Evolutionary conservation across 2,329 filamentous ascomycete species (phyloP).

Genomic region (Tolypocladium tropicale): DNA sequence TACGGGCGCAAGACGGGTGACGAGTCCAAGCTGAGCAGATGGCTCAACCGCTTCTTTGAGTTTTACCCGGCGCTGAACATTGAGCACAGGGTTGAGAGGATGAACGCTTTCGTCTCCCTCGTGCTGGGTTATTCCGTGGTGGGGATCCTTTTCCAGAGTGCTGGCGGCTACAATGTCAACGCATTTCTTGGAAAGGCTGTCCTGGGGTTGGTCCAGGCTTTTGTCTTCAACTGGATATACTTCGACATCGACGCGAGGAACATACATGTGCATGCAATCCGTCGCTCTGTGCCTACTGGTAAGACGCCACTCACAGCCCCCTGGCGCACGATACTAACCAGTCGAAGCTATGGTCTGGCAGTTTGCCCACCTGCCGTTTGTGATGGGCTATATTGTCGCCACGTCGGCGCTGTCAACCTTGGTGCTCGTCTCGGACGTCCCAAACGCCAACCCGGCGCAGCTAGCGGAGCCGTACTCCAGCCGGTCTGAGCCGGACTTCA

Average conservation of each 20-base stretch:
- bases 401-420: conserved; percentile 47
- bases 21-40: conserved; percentile 9
- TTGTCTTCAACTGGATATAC: conserved; percentile 52
- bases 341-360: conserved; percentile 39
- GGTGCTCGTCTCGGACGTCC: conserved; percentile 46
- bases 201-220: conserved; percentile 46
- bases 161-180: conserved; percentile 31
- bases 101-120: conserved; percentile 52
- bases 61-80: conserved; percentile 55
- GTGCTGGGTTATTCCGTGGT: conserved; percentile 57
- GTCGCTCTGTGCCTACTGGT: conserved; percentile 35
- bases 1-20: conserved; percentile 12
- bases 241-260: conserved; percentile 51
- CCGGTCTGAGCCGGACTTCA: conserved; percentile 39
- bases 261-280: conserved; percentile 50
- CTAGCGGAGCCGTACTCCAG: conserved; percentile 40
- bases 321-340: conserved; percentile 2
- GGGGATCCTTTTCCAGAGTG: conserved; percentile 48
- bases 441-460: conserved; percentile 33
- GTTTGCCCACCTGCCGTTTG: conserved; percentile 48
- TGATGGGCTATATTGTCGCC: conserved; percentile 52
- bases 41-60: conserved; percentile 34
- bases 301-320: conserved; percentile 5
- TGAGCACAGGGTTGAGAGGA: conserved; percentile 55
- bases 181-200: conserved; percentile 54